Percentiles rank a stretch among this genome's conserved stretches.
Conservation (phyloP, 2,329 filamentous ascomycete species). For the Raffaelea albimanens region DNA sequence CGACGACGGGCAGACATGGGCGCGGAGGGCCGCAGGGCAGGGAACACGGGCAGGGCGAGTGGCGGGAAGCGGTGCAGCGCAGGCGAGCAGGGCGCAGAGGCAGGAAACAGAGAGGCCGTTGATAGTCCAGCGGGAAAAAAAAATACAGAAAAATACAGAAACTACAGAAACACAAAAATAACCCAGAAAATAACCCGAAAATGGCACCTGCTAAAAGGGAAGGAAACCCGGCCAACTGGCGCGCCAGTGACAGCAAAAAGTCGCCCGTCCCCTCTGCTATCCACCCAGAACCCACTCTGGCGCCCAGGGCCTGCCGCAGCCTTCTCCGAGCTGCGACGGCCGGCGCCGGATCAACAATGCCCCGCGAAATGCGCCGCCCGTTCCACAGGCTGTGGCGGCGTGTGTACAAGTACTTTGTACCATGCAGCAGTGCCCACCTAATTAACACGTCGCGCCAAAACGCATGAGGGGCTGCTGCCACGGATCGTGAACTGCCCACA, state of each 20-base stretch:
- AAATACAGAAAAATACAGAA: not conserved
- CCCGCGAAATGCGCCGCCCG: too few species aligned
- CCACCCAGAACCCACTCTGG: not conserved
- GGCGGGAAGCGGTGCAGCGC: too few species aligned
- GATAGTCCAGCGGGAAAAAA: conserved; percentile 6
- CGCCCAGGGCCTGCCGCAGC: not conserved
- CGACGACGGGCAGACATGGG: too few species aligned
- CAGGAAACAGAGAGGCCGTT: not conserved
- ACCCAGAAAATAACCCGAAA: not conserved
- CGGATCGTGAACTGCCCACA: not conserved
- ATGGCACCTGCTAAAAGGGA: too few species aligned
- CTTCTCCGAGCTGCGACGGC: not conserved
- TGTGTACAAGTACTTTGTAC: too few species aligned
- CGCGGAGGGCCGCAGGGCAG: too few species aligned
- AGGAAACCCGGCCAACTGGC: too few species aligned
- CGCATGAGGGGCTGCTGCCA: conserved; percentile 8
- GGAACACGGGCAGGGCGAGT: too few species aligned
- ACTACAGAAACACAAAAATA: not conserved
- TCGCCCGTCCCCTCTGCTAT: not conserved
- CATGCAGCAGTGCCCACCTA: not conserved
- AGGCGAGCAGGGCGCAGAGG: not conserved
- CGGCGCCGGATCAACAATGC: conserved; percentile 1
- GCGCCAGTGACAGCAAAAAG: too few species aligned
- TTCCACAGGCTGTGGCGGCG: too few species aligned
- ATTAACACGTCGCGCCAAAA: conserved; percentile 10